Conservation (phyloP, 73 alveolate species). For the Paramecium pentaurelia region DNA sequence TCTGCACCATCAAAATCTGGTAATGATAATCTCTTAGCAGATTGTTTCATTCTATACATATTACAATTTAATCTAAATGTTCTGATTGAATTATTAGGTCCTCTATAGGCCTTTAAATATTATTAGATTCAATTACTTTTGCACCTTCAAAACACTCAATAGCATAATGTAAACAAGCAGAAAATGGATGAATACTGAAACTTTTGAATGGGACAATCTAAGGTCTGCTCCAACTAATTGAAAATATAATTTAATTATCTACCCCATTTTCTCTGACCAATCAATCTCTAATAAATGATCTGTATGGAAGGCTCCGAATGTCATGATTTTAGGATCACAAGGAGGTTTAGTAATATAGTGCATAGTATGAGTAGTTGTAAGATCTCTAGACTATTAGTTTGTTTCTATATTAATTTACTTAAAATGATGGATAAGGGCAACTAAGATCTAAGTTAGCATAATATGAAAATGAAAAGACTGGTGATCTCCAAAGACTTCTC, state of each 20-base stretch:
- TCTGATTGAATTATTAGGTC: conserved; percentile 47
- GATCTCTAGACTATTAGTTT: conserved; percentile 20
- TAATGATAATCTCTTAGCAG: conserved; percentile 65
- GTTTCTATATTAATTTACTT: not conserved
- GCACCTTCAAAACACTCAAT: conserved; percentile 81
- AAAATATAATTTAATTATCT: not conserved
- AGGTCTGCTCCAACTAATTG: conserved; percentile 73
- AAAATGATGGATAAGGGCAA: conserved; percentile 11
- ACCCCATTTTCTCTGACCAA: conserved; percentile 67
- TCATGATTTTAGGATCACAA: conserved; percentile 55
- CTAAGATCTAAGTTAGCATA: not conserved
- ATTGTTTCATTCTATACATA: conserved; percentile 70
- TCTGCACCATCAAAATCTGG: conserved; percentile 80
- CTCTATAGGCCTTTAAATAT: conserved; percentile 62
- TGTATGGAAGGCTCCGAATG: conserved; percentile 72
- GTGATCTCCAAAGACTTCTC: not conserved
- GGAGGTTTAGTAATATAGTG: conserved; percentile 56
- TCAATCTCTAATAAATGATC: conserved; percentile 76
- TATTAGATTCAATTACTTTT: not conserved
- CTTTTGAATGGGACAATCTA: conserved; percentile 65
- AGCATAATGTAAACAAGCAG: conserved; percentile 80
- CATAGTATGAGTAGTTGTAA: conserved; percentile 44
- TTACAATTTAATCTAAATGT: conserved; percentile 71
- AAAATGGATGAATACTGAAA: conserved; percentile 74
- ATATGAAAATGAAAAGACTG: not conserved